A percentile compares a stretch with the other conserved stretches of the same genome.
Conservation (phyloP, 495 filamentous ascomycete species). For the Aeminium ludgeri region DNA sequence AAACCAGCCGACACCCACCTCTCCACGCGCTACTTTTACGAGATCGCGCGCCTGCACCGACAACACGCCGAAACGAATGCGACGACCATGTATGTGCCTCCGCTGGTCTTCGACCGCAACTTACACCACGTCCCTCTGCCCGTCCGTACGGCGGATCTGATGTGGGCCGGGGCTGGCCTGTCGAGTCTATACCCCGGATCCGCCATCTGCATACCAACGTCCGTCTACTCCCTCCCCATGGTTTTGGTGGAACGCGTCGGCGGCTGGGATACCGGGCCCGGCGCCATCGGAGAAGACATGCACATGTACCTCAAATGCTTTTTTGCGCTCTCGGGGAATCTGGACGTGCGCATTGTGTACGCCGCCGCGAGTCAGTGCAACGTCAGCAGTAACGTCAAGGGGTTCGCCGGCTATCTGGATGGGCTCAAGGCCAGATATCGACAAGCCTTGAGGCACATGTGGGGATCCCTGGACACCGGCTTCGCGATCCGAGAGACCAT, state of each 20-base stretch:
- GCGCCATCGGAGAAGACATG: slow-evolving; percentile 54
- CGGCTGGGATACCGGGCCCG: slow-evolving; percentile 48
- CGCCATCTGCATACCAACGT: slow-evolving; percentile 45
- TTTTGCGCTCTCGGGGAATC: slow-evolving; percentile 46
- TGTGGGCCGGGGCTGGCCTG: slow-evolving; percentile 49
- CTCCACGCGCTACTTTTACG: slow-evolving; percentile 43
- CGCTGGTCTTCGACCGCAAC: slow-evolving; percentile 59
- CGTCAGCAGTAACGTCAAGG: slow-evolving; percentile 36
- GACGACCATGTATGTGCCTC: slow-evolving; percentile 46
- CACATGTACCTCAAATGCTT: slow-evolving; percentile 66
- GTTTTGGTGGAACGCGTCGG: slow-evolving; percentile 43
- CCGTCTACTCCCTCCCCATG: slow-evolving; percentile 51
- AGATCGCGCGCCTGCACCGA: slow-evolving; percentile 42
- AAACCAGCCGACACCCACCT: slow-evolving; percentile 50
- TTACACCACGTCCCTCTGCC: slow-evolving; percentile 45
- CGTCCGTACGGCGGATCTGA: slow-evolving; percentile 50
- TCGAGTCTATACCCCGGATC: slow-evolving; percentile 46
- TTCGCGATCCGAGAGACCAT: slow-evolving; percentile 27
- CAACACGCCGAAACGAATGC: slow-evolving; percentile 34
- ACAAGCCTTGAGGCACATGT: slow-evolving; percentile 55
- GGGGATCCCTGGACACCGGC: slow-evolving; percentile 50
- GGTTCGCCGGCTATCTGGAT: slow-evolving; percentile 31
- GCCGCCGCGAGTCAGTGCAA: slow-evolving; percentile 54
- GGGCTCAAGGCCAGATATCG: slow-evolving; percentile 44
- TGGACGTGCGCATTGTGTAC: slow-evolving; percentile 34